Evolutionary conservation across 179 eudicot species (phyloP).

Genomic region (Gypsophila paniculata): DNA sequence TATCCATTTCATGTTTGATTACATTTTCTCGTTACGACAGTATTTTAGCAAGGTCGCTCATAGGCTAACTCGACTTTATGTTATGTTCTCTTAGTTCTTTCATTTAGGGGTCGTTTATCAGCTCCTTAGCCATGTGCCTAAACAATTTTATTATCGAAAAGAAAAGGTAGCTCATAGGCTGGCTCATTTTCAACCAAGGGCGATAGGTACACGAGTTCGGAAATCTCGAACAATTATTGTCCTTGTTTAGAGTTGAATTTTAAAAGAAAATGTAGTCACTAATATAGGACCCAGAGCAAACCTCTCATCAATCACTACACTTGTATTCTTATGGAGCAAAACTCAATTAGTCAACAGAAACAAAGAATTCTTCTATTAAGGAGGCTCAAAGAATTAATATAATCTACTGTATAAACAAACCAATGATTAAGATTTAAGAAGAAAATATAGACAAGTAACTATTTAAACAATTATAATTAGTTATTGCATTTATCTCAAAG

Average conservation of each 20-base stretch:
- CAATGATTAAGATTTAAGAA: background rate
- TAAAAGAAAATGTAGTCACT: background rate
- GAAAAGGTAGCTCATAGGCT: background rate
- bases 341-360: constrained; percentile 10
- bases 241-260: background rate
- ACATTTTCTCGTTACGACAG: too few relatives aligned
- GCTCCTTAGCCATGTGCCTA: too few relatives aligned
- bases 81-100: too few relatives aligned
- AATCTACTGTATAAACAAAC: constrained; percentile 2
- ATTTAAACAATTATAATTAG: constrained; percentile 5
- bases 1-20: too few relatives aligned
- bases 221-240: background rate
- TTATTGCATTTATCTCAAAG: constrained; percentile 2
- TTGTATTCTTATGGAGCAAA: constrained; percentile 1
- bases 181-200: background rate
- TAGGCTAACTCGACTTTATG: too few relatives aligned
- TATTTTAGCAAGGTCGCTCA: too few relatives aligned
- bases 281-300: constrained; percentile 1
- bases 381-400: constrained; percentile 5
- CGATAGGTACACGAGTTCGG: background rate
- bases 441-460: background rate
- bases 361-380: constrained; percentile 8
- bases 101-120: too few relatives aligned
- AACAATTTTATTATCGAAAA: too few relatives aligned
- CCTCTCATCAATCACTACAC: constrained; percentile 11